Conservation (phyloP, 163 green algal species). For the Picocystis sp. region DNA sequence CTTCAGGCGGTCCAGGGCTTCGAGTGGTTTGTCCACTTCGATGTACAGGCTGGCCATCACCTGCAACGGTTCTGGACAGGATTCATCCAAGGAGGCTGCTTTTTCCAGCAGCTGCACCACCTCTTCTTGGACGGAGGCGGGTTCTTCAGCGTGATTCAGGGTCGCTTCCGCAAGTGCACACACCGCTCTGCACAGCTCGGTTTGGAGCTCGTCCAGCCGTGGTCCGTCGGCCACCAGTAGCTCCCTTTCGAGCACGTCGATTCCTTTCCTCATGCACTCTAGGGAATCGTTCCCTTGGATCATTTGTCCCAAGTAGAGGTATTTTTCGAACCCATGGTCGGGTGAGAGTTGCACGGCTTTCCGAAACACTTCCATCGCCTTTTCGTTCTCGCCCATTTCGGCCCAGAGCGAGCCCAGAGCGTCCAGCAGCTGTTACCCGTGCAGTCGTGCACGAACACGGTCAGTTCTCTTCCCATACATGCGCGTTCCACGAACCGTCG, state of each 20-base stretch:
- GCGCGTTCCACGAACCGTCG: too few species aligned
- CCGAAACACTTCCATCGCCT: conserved; percentile 38
- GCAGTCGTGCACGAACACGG: conserved; percentile 1
- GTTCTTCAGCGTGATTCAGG: conserved; percentile 21
- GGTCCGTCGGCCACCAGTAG: conserved; percentile 14
- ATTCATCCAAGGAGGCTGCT: conserved; percentile 14
- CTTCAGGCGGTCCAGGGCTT: conserved; percentile 39
- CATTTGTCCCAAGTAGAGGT: conserved; percentile 50
- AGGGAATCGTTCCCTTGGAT: conserved; percentile 20
- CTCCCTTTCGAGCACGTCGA: conserved; percentile 24
- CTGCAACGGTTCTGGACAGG: conserved; percentile 52
- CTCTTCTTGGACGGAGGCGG: conserved; percentile 13
- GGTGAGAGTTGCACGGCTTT: conserved; percentile 31
- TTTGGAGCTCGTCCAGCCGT: conserved; percentile 8
- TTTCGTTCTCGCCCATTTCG: conserved; percentile 30
- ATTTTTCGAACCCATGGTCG: conserved; percentile 56
- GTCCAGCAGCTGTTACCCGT: conserved; percentile 27
- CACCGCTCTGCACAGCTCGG: conserved; percentile 24
- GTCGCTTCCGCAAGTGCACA: conserved; percentile 53
- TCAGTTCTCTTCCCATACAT: too few species aligned
- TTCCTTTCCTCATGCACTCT: conserved; percentile 19
- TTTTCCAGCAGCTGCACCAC: conserved; percentile 32
- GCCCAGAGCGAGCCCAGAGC: conserved; percentile 42
- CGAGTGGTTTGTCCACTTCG: conserved; percentile 38
- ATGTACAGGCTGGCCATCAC: conserved; percentile 38